Evolutionary conservation across 306 rosid species (phyloP).

Genomic region (Casuarina equisetifolia): DNA sequence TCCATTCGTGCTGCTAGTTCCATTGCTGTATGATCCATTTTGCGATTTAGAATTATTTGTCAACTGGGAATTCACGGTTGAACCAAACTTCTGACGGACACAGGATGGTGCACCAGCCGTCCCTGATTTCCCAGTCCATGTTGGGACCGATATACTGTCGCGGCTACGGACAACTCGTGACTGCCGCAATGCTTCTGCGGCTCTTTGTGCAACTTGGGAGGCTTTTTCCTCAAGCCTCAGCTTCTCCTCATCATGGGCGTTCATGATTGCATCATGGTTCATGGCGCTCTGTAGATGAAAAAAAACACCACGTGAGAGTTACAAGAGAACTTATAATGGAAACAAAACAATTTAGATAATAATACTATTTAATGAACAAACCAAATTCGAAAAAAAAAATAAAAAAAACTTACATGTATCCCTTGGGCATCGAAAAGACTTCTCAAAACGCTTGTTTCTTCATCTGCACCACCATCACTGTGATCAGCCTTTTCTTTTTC

Average conservation of each 20-base stretch:
- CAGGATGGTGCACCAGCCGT: slow-evolving; percentile 90
- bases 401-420: slow-evolving; percentile 72
- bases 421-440: slow-evolving; percentile 84
- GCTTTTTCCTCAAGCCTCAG: slow-evolving; percentile 87
- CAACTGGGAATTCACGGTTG: slow-evolving; percentile 65
- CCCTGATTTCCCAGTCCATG: slow-evolving; percentile 98
- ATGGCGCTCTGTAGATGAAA: slow-evolving; percentile 64
- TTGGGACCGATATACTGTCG: slow-evolving; percentile 74
- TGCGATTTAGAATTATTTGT: slow-evolving; percentile 42
- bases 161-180: slow-evolving; percentile 80
- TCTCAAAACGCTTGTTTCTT: slow-evolving; percentile 68
- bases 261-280: slow-evolving; percentile 88
- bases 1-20: slow-evolving; percentile 48
- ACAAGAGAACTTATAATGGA: slow-evolving; percentile 2
- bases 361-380: slow-evolving; percentile 16
- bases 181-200: slow-evolving; percentile 88
- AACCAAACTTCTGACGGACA: slow-evolving; percentile 71
- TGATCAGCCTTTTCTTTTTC: slow-evolving; percentile 48
- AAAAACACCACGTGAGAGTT: slow-evolving; percentile 14
- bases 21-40: slow-evolving; percentile 41
- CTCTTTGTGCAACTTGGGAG: slow-evolving; percentile 90
- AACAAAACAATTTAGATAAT: not conserved
- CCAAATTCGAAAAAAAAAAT: slow-evolving; percentile 8
- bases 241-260: slow-evolving; percentile 88
- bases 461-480: slow-evolving; percentile 51